Percentiles rank a stretch among this genome's conserved stretches.
These are phyloP conservation scores for Quercus lobata DNA, from an alignment of 331 rosid species.

Conservation along the genomic window DNA sequence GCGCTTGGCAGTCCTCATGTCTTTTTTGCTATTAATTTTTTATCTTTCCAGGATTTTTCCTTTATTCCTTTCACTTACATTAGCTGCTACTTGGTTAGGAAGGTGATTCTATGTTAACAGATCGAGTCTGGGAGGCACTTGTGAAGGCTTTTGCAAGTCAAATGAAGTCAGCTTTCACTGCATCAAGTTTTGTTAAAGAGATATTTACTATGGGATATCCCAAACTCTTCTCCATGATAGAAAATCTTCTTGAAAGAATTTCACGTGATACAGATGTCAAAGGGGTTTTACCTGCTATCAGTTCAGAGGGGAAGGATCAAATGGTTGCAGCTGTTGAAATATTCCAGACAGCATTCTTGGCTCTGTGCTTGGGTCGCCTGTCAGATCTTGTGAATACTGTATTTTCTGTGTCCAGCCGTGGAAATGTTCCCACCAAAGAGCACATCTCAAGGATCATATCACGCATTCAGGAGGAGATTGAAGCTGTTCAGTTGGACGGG, in stretches of 20 bases:
- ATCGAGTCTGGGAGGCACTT: constrained; percentile 93
- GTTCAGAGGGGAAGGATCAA: constrained; percentile 67
- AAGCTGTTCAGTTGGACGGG: constrained; percentile 91
- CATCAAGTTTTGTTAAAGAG: constrained; percentile 98
- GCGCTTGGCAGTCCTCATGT: background rate
- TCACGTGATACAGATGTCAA: constrained; percentile 92
- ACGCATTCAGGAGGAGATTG: constrained; percentile 93
- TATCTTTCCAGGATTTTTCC: background rate
- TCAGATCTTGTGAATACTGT: constrained; percentile 90
- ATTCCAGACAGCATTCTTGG: constrained; percentile 91
- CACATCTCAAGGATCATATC: constrained; percentile 78
- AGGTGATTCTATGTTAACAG: constrained; percentile 84
- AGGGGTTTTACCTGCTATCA: constrained; percentile 90
- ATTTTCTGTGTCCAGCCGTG: constrained; percentile 92
- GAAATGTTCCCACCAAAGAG: constrained; percentile 92
- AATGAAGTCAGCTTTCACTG: constrained; percentile 96
- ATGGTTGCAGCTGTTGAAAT: constrained; percentile 82
- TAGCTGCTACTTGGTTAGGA: constrained; percentile 47
- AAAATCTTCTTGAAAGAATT: constrained; percentile 90
- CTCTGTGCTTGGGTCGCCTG: constrained; percentile 84
- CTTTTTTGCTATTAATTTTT: background rate
- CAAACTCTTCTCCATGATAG: constrained; percentile 84
- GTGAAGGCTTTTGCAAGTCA: constrained; percentile 90
- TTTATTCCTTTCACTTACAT: constrained; percentile 21
- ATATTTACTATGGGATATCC: constrained; percentile 91